Evolutionary conservation across 257 asterid species (phyloP).

Genomic region (Nicotiana tabacum): DNA sequence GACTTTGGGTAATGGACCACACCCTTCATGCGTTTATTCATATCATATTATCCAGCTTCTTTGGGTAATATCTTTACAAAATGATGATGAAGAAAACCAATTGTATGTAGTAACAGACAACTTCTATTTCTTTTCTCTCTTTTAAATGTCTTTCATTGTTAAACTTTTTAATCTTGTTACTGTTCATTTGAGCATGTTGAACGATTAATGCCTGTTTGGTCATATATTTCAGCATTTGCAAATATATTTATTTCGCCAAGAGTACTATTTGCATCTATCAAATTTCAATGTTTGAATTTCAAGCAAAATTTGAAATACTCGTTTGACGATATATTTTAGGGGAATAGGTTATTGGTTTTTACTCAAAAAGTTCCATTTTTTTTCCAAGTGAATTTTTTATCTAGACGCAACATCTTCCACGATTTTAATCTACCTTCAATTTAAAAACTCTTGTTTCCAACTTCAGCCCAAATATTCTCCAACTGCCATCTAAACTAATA

Average conservation of each 20-base stretch:
- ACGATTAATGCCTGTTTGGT: too few relatives aligned
- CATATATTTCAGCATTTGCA: too few relatives aligned
- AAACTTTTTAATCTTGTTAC: too few relatives aligned
- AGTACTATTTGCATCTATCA: too few relatives aligned
- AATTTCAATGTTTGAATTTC: too few relatives aligned
- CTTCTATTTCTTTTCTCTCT: too few relatives aligned
- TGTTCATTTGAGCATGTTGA: not conserved
- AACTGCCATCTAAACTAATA: not conserved
- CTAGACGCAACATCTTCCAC: not conserved
- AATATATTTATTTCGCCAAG: too few relatives aligned
- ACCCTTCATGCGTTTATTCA: not conserved
- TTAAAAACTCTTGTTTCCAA: not conserved
- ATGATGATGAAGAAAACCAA: not conserved
- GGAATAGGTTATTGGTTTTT: not conserved
- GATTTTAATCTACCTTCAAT: too few relatives aligned
- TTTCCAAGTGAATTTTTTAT: not conserved
- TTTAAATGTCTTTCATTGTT: not conserved
- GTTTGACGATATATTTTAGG: not conserved
- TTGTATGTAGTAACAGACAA: not conserved
- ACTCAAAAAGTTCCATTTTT: too few relatives aligned
- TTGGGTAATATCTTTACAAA: not conserved
- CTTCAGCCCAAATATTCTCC: not conserved
- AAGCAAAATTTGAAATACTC: too few relatives aligned
- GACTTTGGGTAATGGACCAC: too few relatives aligned
- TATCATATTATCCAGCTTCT: not conserved